These are phyloP conservation scores for Bipolaris sorokiniana DNA, from an alignment of 2,329 filamentous ascomycete species.

Conservation along the genomic window DNA sequence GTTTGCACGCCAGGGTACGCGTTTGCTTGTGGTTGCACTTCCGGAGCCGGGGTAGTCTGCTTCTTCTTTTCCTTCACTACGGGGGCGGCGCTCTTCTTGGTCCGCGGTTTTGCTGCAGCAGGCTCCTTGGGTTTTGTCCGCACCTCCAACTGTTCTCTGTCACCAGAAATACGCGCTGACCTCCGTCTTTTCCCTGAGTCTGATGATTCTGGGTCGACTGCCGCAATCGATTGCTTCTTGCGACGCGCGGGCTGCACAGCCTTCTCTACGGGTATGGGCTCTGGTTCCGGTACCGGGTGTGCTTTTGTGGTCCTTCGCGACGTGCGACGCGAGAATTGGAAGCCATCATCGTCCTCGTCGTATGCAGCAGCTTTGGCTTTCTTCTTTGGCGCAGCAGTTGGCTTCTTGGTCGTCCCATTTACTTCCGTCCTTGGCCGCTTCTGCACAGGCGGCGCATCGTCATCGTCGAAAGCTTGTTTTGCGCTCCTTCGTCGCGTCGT, in stretches of 20 bases:
- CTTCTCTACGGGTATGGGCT: conserved; percentile 40
- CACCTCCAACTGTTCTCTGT: conserved; percentile 46
- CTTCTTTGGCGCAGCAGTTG: conserved; percentile 46
- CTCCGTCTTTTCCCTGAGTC: conserved; percentile 48
- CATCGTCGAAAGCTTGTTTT: conserved; percentile 53
- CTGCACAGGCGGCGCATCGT: conserved; percentile 52
- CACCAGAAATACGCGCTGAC: conserved; percentile 55
- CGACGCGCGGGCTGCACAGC: conserved; percentile 34
- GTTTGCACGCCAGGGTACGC: conserved; percentile 36
- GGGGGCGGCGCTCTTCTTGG: conserved; percentile 38
- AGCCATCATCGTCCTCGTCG: conserved; percentile 56
- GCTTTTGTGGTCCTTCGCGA: conserved; percentile 47
- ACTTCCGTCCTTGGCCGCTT: conserved; percentile 53
- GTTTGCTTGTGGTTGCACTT: conserved; percentile 25
- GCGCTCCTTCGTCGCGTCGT: conserved; percentile 56
- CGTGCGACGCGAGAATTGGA: conserved; percentile 54
- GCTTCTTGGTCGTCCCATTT: conserved; percentile 47
- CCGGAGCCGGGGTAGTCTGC: conserved; percentile 39
- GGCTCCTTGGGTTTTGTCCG: conserved; percentile 35
- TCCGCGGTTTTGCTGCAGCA: conserved; percentile 32
- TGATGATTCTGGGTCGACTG: conserved; percentile 30
- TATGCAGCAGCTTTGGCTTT: conserved; percentile 51
- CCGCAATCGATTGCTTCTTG: conserved; percentile 38
- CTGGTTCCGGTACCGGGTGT: conserved; percentile 34
- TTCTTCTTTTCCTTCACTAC: conserved; percentile 39